Conservation (phyloP, 257 asterid genomes). For the Capsicum pubescens region DNA sequence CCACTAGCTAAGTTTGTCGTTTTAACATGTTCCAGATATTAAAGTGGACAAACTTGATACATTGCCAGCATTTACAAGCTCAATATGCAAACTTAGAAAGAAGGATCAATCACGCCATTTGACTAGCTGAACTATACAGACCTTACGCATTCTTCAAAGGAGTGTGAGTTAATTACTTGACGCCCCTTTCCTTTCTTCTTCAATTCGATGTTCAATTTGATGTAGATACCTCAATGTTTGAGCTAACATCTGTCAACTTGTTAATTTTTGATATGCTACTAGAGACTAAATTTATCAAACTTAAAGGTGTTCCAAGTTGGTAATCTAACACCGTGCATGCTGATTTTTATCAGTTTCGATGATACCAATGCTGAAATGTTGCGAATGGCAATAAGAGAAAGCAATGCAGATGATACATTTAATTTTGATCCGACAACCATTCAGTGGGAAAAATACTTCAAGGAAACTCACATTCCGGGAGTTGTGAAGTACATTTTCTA, state of each 20-base stretch:
- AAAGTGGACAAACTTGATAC: slow-evolving; percentile 24
- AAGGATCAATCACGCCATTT: not conserved
- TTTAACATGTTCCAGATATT: slow-evolving; percentile 25
- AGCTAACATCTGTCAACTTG: not conserved
- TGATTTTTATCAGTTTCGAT: not conserved
- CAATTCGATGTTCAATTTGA: not conserved
- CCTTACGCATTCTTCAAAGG: slow-evolving; percentile 32
- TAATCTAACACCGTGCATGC: not conserved
- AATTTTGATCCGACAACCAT: slow-evolving; percentile 37
- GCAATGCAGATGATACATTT: slow-evolving; percentile 21
- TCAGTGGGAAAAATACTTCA: slow-evolving; percentile 32
- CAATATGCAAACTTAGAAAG: not conserved
- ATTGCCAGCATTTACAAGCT: slow-evolving; percentile 25
- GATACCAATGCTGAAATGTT: not conserved
- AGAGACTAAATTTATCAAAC: not conserved
- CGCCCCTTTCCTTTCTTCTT: not conserved
- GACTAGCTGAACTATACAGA: slow-evolving; percentile 29
- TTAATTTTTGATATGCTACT: too few species aligned
- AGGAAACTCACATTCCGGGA: slow-evolving; percentile 31
- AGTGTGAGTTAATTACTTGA: slow-evolving; percentile 24
- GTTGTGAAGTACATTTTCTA: slow-evolving; percentile 4
- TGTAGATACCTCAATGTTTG: not conserved
- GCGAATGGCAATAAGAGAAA: not conserved
- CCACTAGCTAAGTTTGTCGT: not conserved
- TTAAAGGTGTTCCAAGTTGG: not conserved